phyloP scores from a whole-genome alignment of 257 asterid genomes.

The Phtheirospermum japonicum region DNA sequence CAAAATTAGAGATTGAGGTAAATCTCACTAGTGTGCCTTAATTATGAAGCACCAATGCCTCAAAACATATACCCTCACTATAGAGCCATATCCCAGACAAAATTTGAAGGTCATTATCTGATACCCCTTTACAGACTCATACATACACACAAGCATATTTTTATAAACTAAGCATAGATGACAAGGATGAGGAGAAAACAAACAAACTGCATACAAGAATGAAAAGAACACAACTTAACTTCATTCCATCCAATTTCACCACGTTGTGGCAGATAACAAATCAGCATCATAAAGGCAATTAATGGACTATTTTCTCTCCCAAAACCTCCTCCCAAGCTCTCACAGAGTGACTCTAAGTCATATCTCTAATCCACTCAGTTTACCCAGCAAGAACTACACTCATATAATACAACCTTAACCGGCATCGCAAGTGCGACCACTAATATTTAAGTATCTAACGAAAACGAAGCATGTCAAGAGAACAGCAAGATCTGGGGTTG shows the following conservation, averaged over 20 bases:
- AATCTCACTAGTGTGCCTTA: conserved; percentile 5
- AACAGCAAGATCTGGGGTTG: conserved; percentile 14
- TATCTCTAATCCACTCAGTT: conserved; percentile 1
- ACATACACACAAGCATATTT: no score
- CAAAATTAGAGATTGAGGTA: neutral
- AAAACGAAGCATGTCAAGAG: neutral
- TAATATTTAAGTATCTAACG: neutral
- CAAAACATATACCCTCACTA: neutral
- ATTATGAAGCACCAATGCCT: conserved; percentile 7
- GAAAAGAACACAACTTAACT: neutral
- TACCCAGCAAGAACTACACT: neutral
- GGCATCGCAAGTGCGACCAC: neutral
- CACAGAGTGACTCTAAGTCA: neutral
- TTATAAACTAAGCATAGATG: no score
- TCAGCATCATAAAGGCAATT: neutral
- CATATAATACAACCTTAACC: conserved; percentile 3
- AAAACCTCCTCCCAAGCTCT: conserved; percentile 12
- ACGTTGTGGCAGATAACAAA: neutral
- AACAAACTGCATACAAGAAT: neutral
- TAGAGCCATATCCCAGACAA: conserved; percentile 1
- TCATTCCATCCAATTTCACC: neutral
- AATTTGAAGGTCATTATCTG: neutral
- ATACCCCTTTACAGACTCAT: no score
- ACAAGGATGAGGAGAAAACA: no score
- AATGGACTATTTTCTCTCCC: neutral